Percentiles rank a stretch among this genome's conserved stretches.
phyloP scores from a whole-genome alignment of 371 early-diverging fungal species.

The Mortierella polycephala region DNA sequence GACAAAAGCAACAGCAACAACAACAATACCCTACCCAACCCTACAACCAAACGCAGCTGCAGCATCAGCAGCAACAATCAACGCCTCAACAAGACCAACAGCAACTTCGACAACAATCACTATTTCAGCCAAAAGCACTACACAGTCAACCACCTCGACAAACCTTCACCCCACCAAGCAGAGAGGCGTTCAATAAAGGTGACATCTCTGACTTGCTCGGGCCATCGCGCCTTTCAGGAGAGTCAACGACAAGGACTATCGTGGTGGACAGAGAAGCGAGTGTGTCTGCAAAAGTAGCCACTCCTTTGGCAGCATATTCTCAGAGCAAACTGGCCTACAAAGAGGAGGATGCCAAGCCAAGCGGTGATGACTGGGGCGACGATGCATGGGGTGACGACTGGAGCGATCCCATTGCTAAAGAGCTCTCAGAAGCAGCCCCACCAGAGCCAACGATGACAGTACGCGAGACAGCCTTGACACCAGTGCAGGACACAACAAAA shows the following conservation, averaged over 20 bases:
- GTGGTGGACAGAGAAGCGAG: neutral
- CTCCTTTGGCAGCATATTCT: neutral
- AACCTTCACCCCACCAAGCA: neutral
- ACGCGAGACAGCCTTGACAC: neutral
- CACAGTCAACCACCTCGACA: neutral
- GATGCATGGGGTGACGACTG: constrained; percentile 49
- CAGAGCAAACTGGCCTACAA: constrained; percentile 18
- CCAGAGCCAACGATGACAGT: neutral
- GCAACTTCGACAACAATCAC: neutral
- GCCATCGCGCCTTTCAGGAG: neutral
- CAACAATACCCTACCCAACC: neutral
- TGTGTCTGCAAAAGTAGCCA: neutral
- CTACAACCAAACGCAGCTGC: neutral
- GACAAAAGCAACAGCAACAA: constrained; percentile 15
- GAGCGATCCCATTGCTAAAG: constrained; percentile 5
- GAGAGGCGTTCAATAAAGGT: neutral
- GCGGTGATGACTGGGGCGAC: constrained; percentile 34
- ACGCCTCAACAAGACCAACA: neutral
- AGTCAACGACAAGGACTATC: neutral
- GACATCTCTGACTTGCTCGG: constrained; percentile 10
- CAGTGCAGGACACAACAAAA: neutral
- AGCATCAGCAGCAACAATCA: neutral
- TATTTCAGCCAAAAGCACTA: neutral
- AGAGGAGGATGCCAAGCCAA: constrained; percentile 1
- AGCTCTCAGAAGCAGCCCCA: neutral